Evolutionary conservation across 1,284 basidiomycete species (phyloP), one percentile per base, ranked within the genome.

Genomic region (Coniferiporia weirii): DNA sequence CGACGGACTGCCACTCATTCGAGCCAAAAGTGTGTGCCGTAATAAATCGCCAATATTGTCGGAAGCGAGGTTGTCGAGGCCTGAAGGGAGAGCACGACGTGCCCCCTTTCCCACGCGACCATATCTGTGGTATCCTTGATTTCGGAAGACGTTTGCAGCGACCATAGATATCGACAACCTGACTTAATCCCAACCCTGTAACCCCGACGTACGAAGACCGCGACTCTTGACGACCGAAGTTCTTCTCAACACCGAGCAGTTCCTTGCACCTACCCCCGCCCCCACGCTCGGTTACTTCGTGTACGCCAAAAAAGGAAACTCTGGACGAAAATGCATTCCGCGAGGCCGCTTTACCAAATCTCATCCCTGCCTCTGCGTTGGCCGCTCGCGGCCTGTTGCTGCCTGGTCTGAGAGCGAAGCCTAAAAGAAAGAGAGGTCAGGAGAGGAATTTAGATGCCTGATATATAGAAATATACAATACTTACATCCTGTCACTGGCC

Each of bases 341-440:
- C 72, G 40, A 38, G 8, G 6, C 19, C 61, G 73, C 69, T 83
- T 83, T 85, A 91, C 88, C 87, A 91, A 66, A 87, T 76, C 63
- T 89, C 86, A 59, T 79, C 79, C 34, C 86, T 85, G 66, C 85
- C 83, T 57, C 83, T 74, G 64, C 85, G 83, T 67, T 82, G 83
- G 69, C 85, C 85, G 22, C 79, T 82, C 61, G 82, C 80, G 59
- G 83, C 79, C 71, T 90, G 85, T 66, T 83, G 84, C 75, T 89
- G 89, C 68, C 87, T 86, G 64, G 88, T 90, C 76, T 91, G 88
- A 62, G 89, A 91, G 67, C 89, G 87, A 67, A 91, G 83, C 86
- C 89, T 90, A 65, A 40, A 3, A 38, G 48, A 57, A 8, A 2
- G 44, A 35, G 32, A 53, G 55, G 47, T 53, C 34, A 58, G 45